A percentile compares a stretch with the other conserved stretches of the same genome.
Conservation (phyloP, 2,329 filamentous ascomycete species). For the Clonostachys sp. region DNA sequence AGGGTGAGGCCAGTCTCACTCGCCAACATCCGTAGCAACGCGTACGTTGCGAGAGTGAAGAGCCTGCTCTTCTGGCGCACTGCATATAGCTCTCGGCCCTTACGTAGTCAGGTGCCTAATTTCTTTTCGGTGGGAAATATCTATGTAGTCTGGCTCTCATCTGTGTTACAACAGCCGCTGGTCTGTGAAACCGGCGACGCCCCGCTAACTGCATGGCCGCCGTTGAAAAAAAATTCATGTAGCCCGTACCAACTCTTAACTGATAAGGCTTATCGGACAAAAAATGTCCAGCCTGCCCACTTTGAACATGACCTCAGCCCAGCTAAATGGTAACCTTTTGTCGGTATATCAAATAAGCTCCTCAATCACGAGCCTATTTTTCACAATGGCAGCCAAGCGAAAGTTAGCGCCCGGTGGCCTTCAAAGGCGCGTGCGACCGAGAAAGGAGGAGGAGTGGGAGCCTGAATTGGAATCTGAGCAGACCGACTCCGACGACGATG, state of each 20-base stretch:
- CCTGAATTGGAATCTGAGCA: constrained; percentile 25
- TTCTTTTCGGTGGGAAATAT: neutral
- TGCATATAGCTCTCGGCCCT: constrained; percentile 1
- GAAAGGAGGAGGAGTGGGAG: constrained; percentile 37
- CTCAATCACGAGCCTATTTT: neutral
- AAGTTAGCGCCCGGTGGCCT: constrained; percentile 29
- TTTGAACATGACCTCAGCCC: neutral
- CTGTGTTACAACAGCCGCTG: neutral
- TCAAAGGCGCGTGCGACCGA: constrained; percentile 36
- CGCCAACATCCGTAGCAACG: neutral
- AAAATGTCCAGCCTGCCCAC: neutral
- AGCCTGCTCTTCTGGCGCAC: neutral
- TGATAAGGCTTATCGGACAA: neutral
- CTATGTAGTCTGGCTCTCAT: neutral
- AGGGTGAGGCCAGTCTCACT: neutral
- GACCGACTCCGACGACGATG: neutral
- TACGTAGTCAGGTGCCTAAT: neutral
- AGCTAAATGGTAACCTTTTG: neutral
- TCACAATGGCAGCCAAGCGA: constrained; percentile 28
- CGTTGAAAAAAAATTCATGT: neutral
- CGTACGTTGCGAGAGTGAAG: neutral
- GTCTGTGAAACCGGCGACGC: neutral
- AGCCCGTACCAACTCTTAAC: neutral
- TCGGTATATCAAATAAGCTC: neutral
- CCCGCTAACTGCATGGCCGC: neutral